These are phyloP conservation scores for Dactylonectria estremocensis DNA, from an alignment of 2,329 filamentous ascomycete genomes.

Conservation along the genomic window DNA sequence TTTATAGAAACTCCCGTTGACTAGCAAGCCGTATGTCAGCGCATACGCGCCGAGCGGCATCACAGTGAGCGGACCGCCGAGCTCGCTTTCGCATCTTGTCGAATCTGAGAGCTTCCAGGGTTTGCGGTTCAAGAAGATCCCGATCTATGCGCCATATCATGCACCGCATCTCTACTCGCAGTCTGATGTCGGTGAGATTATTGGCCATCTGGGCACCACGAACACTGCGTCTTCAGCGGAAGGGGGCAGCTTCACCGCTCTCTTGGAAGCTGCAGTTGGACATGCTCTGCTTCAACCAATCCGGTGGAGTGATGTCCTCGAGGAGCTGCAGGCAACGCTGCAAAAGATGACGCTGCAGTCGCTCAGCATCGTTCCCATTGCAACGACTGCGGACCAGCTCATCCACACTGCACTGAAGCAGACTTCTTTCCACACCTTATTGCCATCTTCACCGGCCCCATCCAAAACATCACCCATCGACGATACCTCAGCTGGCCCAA, in stretches of 20 bases:
- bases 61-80: slow-evolving; percentile 38
- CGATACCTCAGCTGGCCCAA: neutral
- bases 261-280: slow-evolving; percentile 34
- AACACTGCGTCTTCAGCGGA: slow-evolving; percentile 25
- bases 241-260: slow-evolving; percentile 31
- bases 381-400: slow-evolving; percentile 35
- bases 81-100: slow-evolving; percentile 32
- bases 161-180: slow-evolving; percentile 39
- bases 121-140: slow-evolving; percentile 32
- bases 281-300: slow-evolving; percentile 35
- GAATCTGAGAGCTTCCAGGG: slow-evolving; percentile 18
- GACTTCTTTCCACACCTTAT: slow-evolving; percentile 28
- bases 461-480: neutral
- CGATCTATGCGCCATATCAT: slow-evolving; percentile 40
- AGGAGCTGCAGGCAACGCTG: slow-evolving; percentile 14
- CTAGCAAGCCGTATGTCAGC: slow-evolving; percentile 39
- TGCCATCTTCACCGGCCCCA: neutral
- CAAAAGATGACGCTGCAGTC: slow-evolving; percentile 11
- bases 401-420: slow-evolving; percentile 43
- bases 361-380: slow-evolving; percentile 29
- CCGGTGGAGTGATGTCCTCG: slow-evolving; percentile 34
- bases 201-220: slow-evolving; percentile 6
- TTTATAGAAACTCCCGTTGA: slow-evolving; percentile 25
- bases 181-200: slow-evolving; percentile 27
- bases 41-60: slow-evolving; percentile 39